phyloP scores from a whole-genome alignment of 2,329 filamentous ascomycete genomes.

The Trichophyton rubrum region DNA sequence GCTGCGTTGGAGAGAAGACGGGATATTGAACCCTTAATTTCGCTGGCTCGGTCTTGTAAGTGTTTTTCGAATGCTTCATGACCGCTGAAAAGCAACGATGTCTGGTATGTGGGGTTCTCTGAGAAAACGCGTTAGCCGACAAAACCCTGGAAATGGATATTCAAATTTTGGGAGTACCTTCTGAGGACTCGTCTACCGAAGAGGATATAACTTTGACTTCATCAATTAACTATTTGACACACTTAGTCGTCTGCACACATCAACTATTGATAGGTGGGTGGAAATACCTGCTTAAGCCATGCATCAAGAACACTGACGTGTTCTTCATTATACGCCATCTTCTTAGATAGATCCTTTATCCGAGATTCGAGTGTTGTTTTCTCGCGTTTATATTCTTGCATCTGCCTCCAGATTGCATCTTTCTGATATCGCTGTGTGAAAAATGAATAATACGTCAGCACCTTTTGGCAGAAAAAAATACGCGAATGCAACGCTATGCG shows the following conservation, averaged over 20 bases:
- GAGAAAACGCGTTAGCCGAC: background rate
- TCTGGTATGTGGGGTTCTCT: constrained; percentile 31
- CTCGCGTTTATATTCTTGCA: constrained; percentile 95
- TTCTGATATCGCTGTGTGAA: constrained; percentile 68
- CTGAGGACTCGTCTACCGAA: constrained; percentile 16
- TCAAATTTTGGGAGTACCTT: constrained; percentile 6
- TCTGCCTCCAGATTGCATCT: constrained; percentile 91
- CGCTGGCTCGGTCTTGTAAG: constrained; percentile 59
- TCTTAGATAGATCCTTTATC: constrained; percentile 66
- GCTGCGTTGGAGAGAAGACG: constrained; percentile 46
- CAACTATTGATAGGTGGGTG: background rate
- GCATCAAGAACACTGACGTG: constrained; percentile 80
- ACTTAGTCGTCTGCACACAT: constrained; percentile 6
- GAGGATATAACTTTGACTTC: constrained; percentile 34
- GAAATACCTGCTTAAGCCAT: constrained; percentile 82
- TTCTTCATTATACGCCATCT: constrained; percentile 74
- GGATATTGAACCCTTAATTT: constrained; percentile 63
- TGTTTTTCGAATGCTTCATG: constrained; percentile 61
- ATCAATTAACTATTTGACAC: constrained; percentile 29
- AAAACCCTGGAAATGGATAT: background rate
- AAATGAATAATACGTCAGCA: constrained; percentile 16
- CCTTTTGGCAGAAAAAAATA: constrained; percentile 9
- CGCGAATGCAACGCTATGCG: constrained; percentile 20
- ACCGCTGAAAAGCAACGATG: constrained; percentile 44
- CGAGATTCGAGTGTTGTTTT: constrained; percentile 69